Conservation (phyloP, 305 asterid genomes). For the Solanum chacoense region DNA sequence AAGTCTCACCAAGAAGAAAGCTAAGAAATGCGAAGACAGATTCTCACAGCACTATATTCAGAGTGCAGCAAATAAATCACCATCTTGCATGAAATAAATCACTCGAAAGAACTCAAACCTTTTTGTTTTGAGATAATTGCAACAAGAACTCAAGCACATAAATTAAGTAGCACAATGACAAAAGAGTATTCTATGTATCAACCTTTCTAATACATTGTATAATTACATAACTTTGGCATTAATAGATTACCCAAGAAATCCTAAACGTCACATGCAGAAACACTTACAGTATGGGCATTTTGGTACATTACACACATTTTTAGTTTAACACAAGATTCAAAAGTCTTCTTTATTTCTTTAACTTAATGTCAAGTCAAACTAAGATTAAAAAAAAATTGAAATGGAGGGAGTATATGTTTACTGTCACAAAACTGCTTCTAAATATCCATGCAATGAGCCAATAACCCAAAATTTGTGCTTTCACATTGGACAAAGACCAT, state of each 20-base stretch:
- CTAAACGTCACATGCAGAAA: neutral
- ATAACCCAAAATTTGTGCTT: constrained; percentile 18
- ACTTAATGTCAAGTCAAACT: neutral
- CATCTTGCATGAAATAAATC: neutral
- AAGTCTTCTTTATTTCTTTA: neutral
- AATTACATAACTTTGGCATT: neutral
- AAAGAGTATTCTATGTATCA: neutral
- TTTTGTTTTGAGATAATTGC: neutral
- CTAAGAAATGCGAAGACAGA: neutral
- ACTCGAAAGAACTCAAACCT: neutral
- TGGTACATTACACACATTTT: neutral
- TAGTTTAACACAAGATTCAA: neutral
- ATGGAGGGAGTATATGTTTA: neutral
- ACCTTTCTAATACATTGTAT: neutral
- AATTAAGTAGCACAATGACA: neutral
- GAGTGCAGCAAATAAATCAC: neutral
- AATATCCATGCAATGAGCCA: neutral
- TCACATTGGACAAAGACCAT: constrained; percentile 20
- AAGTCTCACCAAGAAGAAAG: neutral
- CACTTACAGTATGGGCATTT: neutral
- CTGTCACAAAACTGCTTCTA: neutral
- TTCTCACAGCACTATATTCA: neutral
- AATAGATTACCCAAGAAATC: neutral
- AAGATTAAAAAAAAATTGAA: neutral
- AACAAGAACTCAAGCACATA: neutral